These are phyloP conservation scores for Yarrowia osloensis DNA, from an alignment of 805 yeast genomes.

Conservation along the genomic window DNA sequence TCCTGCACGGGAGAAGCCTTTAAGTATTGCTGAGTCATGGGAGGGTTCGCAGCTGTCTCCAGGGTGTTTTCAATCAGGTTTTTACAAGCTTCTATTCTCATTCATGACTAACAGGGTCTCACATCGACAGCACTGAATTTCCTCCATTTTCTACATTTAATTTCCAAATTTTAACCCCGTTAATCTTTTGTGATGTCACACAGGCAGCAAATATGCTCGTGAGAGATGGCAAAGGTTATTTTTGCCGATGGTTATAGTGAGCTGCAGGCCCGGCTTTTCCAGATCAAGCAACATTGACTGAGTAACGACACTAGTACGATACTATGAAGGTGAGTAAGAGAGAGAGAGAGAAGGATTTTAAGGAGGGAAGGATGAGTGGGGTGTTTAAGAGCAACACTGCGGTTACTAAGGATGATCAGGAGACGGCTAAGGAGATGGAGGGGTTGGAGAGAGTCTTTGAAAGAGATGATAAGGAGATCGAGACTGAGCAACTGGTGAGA, in stretches of 20 bases:
- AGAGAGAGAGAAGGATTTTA: too few species aligned
- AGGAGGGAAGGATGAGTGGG: neutral
- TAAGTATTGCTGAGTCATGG: too few species aligned
- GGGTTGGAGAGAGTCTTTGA: too few species aligned
- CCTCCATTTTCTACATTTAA: too few species aligned
- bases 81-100: neutral
- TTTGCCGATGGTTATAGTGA: neutral
- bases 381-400: too few species aligned
- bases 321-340: slow-evolving; percentile 2
- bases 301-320: neutral
- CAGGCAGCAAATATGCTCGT: slow-evolving; percentile 19
- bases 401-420: too few species aligned
- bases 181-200: neutral
- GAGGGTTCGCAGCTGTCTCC: neutral
- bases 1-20: too few species aligned
- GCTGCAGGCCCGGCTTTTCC: neutral
- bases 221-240: neutral
- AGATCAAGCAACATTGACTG: neutral
- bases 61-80: neutral
- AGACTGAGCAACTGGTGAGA: too few species aligned
- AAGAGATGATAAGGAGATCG: too few species aligned
- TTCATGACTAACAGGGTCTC: neutral
- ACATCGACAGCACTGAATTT: neutral
- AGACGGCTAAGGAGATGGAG: too few species aligned
- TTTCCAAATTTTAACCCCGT: too few species aligned